phyloP scores from a whole-genome alignment of 2,329 filamentous ascomycete genomes.

The Polytolypa hystricis region DNA sequence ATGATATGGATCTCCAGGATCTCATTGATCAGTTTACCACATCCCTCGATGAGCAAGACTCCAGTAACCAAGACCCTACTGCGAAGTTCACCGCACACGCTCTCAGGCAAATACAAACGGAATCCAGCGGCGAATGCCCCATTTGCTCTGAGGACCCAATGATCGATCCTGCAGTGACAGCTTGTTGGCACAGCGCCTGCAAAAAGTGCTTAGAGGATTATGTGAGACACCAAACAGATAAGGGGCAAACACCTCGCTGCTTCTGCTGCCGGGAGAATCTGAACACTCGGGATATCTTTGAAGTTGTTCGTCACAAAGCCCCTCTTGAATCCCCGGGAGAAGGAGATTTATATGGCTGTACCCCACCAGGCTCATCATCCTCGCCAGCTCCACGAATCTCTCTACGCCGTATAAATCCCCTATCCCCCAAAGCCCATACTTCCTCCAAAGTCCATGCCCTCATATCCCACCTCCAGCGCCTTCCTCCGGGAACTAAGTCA shows the following conservation, averaged over 20 bases:
- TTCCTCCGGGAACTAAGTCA: conserved; percentile 67
- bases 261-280: conserved; percentile 83
- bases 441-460: conserved; percentile 83
- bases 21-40: conserved; percentile 76
- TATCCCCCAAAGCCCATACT: conserved; percentile 46
- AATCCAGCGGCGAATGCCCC: conserved; percentile 80
- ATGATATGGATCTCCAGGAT: conserved; percentile 90
- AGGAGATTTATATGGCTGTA: conserved; percentile 30
- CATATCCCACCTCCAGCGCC: conserved; percentile 58
- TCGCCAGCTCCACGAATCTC: conserved; percentile 42
- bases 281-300: conserved; percentile 75
- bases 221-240: conserved; percentile 75
- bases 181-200: conserved; percentile 96
- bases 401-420: conserved; percentile 49
- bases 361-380: conserved; percentile 22
- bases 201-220: conserved; percentile 85
- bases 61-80: conserved; percentile 41
- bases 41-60: conserved; percentile 47
- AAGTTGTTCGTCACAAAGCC: conserved; percentile 63
- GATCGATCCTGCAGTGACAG: conserved; percentile 85
- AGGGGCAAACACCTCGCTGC: conserved; percentile 64
- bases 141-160: conserved; percentile 94
- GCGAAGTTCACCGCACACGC: conserved; percentile 78
- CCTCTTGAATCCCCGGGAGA: conserved; percentile 34
- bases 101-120: conserved; percentile 80